Conservation (phyloP, 495 filamentous ascomycete species). For the Tuber indicum region DNA sequence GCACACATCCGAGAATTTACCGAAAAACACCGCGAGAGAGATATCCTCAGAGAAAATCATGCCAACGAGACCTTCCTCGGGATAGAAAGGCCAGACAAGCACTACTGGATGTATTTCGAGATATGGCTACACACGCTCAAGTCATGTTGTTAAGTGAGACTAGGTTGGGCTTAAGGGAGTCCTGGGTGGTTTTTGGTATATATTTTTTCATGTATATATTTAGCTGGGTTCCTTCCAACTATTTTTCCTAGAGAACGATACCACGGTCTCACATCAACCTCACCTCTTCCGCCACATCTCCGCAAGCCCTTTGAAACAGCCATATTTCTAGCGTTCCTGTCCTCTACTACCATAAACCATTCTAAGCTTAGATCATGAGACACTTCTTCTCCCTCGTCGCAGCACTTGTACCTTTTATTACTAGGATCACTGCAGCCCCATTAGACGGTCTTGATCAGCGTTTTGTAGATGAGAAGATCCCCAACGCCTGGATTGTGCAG, state of each 20-base stretch:
- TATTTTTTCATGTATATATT: too few relatives aligned
- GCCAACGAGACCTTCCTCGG: background rate
- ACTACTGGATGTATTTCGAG: too few relatives aligned
- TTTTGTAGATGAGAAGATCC: background rate
- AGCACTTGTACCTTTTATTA: background rate
- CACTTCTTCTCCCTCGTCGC: background rate
- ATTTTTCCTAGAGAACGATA: too few relatives aligned
- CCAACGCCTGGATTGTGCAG: slow-evolving; percentile 21
- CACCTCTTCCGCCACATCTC: too few relatives aligned
- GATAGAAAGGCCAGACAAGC: background rate
- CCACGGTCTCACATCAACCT: too few relatives aligned
- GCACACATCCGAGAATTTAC: background rate
- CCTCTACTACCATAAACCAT: background rate
- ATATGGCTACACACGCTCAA: too few relatives aligned
- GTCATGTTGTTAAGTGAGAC: too few relatives aligned
- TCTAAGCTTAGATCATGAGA: background rate
- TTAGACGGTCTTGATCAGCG: background rate
- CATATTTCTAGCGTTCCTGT: background rate
- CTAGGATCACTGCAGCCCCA: background rate
- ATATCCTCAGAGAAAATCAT: background rate
- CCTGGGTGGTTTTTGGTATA: too few relatives aligned
- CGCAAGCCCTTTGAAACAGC: background rate
- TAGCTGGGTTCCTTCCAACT: too few relatives aligned
- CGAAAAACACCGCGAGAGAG: background rate
- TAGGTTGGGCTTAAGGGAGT: too few relatives aligned